A percentile compares a stretch with the other conserved stretches of the same genome.
These are phyloP conservation scores for Malassezia vespertilionis DNA, from an alignment of 1,284 basidiomycete genomes.

Conservation along the genomic window DNA sequence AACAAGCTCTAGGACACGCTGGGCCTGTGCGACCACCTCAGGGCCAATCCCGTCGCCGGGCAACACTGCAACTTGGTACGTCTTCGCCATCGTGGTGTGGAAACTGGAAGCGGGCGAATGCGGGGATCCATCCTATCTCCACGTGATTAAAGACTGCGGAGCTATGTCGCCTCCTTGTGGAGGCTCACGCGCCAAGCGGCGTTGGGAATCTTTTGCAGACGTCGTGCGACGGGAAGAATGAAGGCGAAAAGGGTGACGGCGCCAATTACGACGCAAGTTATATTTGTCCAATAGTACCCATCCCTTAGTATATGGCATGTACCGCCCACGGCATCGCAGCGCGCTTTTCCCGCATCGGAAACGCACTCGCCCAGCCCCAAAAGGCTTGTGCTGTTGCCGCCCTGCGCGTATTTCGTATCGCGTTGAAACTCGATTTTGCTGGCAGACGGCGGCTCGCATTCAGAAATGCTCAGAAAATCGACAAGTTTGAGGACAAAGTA, in stretches of 20 bases:
- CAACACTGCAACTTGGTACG: slow-evolving; percentile 66
- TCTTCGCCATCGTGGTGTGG: slow-evolving; percentile 6
- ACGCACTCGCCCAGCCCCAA: slow-evolving; percentile 28
- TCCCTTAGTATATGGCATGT: slow-evolving; percentile 72
- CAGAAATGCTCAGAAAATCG: slow-evolving; percentile 35
- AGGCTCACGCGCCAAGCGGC: slow-evolving; percentile 32
- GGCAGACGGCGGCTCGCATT: slow-evolving; percentile 25
- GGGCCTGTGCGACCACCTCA: slow-evolving; percentile 80
- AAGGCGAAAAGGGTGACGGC: slow-evolving; percentile 62
- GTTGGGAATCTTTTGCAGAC: slow-evolving; percentile 56
- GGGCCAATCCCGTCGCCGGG: slow-evolving; percentile 97
- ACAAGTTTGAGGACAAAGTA: slow-evolving; percentile 70
- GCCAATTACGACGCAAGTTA: slow-evolving; percentile 66
- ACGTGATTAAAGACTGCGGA: too few species aligned
- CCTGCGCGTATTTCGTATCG: slow-evolving; percentile 14
- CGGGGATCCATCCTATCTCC: background rate
- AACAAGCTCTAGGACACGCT: slow-evolving; percentile 69
- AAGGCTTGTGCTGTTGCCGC: too few species aligned
- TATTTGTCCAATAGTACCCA: slow-evolving; percentile 81
- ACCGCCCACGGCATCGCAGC: slow-evolving; percentile 66
- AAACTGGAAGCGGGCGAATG: background rate
- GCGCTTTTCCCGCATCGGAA: slow-evolving; percentile 57
- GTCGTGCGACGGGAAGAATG: slow-evolving; percentile 71
- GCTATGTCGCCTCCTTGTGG: background rate
- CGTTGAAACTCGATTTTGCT: slow-evolving; percentile 3